These are phyloP conservation scores for Pythium phragmiticola DNA, from an alignment of 352 stramenopile species.

Conservation along the genomic window DNA sequence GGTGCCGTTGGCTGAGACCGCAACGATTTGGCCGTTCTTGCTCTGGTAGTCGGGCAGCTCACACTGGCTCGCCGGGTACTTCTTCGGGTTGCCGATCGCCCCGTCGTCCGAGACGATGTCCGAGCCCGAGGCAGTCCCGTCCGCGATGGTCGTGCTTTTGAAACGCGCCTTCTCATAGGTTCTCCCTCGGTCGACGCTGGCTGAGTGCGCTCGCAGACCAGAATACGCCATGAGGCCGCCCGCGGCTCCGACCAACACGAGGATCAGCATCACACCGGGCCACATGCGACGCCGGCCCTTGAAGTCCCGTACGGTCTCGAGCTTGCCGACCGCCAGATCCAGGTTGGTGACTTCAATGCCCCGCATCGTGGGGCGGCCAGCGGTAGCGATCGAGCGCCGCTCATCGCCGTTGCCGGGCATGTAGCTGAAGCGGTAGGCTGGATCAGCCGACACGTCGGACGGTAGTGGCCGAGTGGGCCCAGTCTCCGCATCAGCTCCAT, in stretches of 20 bases:
- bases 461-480: too few species aligned
- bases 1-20: constrained; percentile 43
- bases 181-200: background rate
- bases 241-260: constrained; percentile 2
- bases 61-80: constrained; percentile 52
- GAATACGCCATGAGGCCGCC: constrained; percentile 5
- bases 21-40: constrained; percentile 71
- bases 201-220: background rate
- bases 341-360: constrained; percentile 6
- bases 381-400: too few species aligned
- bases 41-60: constrained; percentile 80
- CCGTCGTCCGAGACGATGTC: constrained; percentile 61
- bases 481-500: too few species aligned
- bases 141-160: constrained; percentile 3
- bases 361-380: background rate
- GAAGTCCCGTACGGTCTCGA: constrained; percentile 5
- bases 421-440: too few species aligned
- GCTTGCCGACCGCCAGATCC: background rate
- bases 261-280: constrained; percentile 6
- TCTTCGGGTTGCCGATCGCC: constrained; percentile 67
- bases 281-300: constrained; percentile 4
- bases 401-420: too few species aligned
- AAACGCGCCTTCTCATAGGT: constrained; percentile 2
- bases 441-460: too few species aligned
- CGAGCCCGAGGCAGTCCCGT: constrained; percentile 8